Evolutionary conservation across 83 land plant genomes (phyloP).

Genomic region (Picea abies): DNA sequence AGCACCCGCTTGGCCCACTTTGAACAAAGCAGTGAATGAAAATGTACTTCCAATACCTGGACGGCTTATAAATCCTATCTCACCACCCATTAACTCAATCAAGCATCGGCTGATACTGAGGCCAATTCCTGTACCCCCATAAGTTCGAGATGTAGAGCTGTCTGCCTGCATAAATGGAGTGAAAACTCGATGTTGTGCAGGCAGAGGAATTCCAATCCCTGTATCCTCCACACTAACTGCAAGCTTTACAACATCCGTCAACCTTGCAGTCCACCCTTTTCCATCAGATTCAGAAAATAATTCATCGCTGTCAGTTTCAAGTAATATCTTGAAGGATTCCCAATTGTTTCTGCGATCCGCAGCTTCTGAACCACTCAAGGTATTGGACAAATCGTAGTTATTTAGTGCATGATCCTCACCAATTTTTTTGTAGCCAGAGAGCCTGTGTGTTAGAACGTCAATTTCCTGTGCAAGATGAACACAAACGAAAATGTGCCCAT

Average conservation of each 20-base stretch:
- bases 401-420: neutral
- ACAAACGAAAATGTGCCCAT: conserved; percentile 52
- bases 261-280: conserved; percentile 9
- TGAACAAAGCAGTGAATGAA: conserved; percentile 33
- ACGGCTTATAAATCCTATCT: conserved; percentile 40
- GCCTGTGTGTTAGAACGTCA: conserved; percentile 7
- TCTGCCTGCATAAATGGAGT: conserved; percentile 64
- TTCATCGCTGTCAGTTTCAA: conserved; percentile 14
- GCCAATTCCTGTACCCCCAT: conserved; percentile 59
- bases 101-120: conserved; percentile 49
- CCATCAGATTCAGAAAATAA: conserved; percentile 4
- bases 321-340: conserved; percentile 45
- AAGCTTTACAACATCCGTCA: conserved; percentile 29
- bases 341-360: conserved; percentile 49
- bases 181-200: conserved; percentile 47
- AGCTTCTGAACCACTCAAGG: conserved; percentile 42
- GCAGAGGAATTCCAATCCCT: conserved; percentile 50
- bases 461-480: conserved; percentile 48
- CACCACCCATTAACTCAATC: conserved; percentile 48
- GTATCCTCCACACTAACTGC: conserved; percentile 53
- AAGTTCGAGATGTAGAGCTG: conserved; percentile 53
- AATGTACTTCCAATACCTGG: conserved; percentile 47
- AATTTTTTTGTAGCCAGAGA: conserved; percentile 14
- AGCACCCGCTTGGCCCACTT: conserved; percentile 23
- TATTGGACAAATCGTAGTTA: conserved; percentile 4